These are phyloP conservation scores for Plasmodium chabaudi DNA, from an alignment of 169 alveolate genomes.

Conservation along the genomic window DNA sequence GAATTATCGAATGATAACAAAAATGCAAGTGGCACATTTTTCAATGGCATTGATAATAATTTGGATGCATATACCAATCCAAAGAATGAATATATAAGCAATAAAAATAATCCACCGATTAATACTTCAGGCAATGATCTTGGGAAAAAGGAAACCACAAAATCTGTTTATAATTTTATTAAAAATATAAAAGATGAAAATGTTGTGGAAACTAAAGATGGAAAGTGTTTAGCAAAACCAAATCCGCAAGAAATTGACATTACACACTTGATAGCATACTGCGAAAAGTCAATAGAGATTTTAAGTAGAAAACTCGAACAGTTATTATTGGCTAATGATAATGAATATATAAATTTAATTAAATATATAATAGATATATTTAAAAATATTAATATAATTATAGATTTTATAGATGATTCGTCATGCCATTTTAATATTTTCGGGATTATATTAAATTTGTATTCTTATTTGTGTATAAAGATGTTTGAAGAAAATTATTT, in stretches of 20 bases:
- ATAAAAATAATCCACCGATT: neutral
- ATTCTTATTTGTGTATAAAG: conserved; percentile 55
- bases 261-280: neutral
- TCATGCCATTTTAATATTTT: conserved; percentile 19
- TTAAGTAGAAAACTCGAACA: conserved; percentile 12
- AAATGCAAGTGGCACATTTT: no score
- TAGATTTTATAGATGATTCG: conserved; percentile 1
- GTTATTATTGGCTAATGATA: conserved; percentile 30
- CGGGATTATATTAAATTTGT: conserved; percentile 40
- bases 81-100: neutral
- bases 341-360: conserved; percentile 35
- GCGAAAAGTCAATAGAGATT: conserved; percentile 11
- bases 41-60: neutral
- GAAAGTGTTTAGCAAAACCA: no score
- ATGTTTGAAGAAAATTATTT: conserved; percentile 30
- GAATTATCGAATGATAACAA: no score
- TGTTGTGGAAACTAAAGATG: no score
- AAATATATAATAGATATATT: conserved; percentile 16
- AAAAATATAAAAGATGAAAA: no score
- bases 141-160: neutral
- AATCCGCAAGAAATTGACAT: no score
- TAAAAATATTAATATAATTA: conserved; percentile 6
- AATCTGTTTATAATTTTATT: neutral
- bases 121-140: neutral
- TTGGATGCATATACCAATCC: neutral